These are phyloP conservation scores for Elsinoe arachidis DNA, from an alignment of 2,329 filamentous ascomycete genomes.

Conservation along the genomic window DNA sequence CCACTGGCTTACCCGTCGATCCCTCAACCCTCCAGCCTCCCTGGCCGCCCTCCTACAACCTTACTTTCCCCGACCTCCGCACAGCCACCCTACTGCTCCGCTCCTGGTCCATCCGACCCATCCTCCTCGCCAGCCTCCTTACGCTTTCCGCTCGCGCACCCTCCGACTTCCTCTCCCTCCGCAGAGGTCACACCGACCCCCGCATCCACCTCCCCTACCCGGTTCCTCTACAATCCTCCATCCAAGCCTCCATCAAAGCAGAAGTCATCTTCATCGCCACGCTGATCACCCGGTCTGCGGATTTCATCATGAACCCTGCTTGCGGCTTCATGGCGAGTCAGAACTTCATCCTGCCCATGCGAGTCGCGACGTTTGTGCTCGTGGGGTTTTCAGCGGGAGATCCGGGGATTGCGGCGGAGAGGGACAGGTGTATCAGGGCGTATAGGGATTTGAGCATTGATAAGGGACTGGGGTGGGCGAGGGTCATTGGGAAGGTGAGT, in stretches of 20 bases:
- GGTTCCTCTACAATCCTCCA: conserved; percentile 27
- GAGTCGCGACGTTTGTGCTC: conserved; percentile 1
- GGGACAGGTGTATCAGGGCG: conserved; percentile 1
- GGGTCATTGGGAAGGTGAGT: conserved; percentile 1
- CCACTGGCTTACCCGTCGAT: neutral
- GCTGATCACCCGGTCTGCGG: conserved; percentile 62
- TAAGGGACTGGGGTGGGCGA: conserved; percentile 7
- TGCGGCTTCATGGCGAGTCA: conserved; percentile 14
- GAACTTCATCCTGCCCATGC: conserved; percentile 8
- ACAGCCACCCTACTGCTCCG: conserved; percentile 13
- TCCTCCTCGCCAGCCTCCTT: conserved; percentile 13
- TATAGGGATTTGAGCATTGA: neutral
- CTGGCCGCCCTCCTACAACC: neutral
- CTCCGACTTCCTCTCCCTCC: neutral
- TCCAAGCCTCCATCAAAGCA: conserved; percentile 54
- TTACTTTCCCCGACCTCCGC: conserved; percentile 1
- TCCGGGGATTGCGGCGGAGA: neutral
- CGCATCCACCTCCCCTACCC: neutral
- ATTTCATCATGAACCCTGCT: conserved; percentile 35
- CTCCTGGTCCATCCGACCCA: conserved; percentile 17
- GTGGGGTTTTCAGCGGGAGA: neutral
- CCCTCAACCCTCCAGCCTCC: conserved; percentile 1
- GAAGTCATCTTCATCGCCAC: conserved; percentile 68
- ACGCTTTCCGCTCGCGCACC: neutral
- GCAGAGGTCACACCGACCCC: neutral